These are phyloP conservation scores for Saccharum spontaneum DNA, from an alignment of 176 grass and related monocot genomes.

Conservation along the genomic window DNA sequence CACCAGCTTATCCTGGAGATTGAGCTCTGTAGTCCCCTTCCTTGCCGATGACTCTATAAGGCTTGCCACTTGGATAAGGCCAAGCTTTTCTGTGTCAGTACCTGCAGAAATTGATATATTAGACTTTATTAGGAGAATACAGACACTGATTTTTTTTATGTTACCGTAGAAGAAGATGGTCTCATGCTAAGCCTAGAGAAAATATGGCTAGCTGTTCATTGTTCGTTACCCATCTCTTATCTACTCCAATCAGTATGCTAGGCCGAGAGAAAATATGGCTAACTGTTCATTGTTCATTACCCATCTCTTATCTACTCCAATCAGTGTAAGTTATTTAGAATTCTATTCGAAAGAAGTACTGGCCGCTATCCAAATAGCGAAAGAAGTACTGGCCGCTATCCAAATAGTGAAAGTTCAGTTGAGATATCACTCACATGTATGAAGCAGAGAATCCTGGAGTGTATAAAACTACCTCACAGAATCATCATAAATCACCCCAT, in stretches of 20 bases:
- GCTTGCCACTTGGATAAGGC: constrained; percentile 94
- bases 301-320: not conserved
- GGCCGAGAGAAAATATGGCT: not conserved
- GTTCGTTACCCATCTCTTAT: not conserved
- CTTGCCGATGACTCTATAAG: constrained; percentile 80
- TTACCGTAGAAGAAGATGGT: not conserved
- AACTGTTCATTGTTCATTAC: not conserved
- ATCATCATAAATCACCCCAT: not conserved
- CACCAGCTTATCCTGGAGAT: constrained; percentile 76
- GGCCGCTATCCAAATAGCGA: not conserved
- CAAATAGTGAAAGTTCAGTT: not conserved
- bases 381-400: not conserved
- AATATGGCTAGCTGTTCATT: not conserved
- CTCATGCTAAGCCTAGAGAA: not conserved
- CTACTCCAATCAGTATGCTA: not conserved
- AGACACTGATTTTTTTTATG: not conserved
- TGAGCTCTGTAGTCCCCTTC: constrained; percentile 60
- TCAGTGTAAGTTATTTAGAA: not conserved
- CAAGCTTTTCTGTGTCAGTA: constrained; percentile 63
- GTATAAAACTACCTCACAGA: not conserved
- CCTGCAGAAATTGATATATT: constrained; percentile 36
- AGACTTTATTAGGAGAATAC: not conserved
- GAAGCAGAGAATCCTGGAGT: not conserved
- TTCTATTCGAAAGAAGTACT: not conserved
- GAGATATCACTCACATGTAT: not conserved